phyloP scores from a whole-genome alignment of 2,329 filamentous ascomycete species.

The Penicillium brevicompactum region DNA sequence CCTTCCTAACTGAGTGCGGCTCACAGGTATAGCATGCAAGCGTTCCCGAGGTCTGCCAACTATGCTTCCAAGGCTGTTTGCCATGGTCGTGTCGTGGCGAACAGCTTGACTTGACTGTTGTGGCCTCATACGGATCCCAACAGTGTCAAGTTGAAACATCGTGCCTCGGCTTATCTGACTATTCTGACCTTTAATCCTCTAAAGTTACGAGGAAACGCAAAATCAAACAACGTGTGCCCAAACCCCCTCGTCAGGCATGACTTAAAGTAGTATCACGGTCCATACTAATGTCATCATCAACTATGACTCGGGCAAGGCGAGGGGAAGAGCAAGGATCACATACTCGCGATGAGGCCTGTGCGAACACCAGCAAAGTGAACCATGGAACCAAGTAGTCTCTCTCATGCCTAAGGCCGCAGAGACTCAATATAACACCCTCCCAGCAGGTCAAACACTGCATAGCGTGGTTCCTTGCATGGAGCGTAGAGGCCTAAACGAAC shows the following conservation, averaged over 20 bases:
- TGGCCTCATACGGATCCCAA: too few relatives aligned
- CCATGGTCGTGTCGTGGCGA: too few relatives aligned
- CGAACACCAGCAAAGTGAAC: neutral
- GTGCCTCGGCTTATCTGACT: too few relatives aligned
- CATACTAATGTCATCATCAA: neutral
- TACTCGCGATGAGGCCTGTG: neutral
- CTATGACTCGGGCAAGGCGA: neutral
- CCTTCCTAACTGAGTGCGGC: neutral
- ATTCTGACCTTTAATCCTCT: too few relatives aligned
- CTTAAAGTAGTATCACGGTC: neutral
- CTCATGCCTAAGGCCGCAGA: neutral
- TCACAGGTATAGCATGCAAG: too few relatives aligned
- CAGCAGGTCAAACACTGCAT: neutral
- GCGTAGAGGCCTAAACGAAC: neutral
- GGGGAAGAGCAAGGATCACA: neutral
- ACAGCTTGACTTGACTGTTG: too few relatives aligned
- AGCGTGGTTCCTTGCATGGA: neutral
- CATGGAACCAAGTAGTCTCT: neutral
- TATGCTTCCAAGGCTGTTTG: too few relatives aligned
- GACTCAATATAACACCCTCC: neutral
- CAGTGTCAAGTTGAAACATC: too few relatives aligned
- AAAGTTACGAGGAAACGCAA: too few relatives aligned
- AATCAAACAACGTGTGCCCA: too few relatives aligned
- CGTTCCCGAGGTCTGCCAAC: too few relatives aligned
- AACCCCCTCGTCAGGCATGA: too few relatives aligned